A percentile compares a stretch with the other conserved stretches of the same genome.
phyloP scores from a whole-genome alignment of 805 yeast species.

The Spathaspora sp. region DNA sequence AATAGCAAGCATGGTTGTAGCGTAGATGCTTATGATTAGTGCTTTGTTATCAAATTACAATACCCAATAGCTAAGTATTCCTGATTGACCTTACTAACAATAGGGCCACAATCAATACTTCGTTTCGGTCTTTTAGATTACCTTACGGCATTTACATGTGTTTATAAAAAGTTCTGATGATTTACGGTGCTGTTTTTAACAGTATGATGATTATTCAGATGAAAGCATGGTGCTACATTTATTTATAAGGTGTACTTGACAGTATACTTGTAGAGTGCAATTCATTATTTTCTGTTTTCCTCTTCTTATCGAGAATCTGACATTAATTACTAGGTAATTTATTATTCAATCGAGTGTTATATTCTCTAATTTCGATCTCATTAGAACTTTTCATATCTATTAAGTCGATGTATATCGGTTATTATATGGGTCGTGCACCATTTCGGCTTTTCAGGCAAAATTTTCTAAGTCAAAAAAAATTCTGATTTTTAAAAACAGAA shows the following conservation, averaged over 20 bases:
- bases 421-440: not conserved
- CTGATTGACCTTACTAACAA: constrained; percentile 70
- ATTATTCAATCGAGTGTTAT: no score
- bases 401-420: no score
- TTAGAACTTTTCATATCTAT: no score
- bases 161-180: constrained; percentile 28
- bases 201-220: constrained; percentile 32
- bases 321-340: no score
- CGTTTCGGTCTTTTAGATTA: constrained; percentile 74
- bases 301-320: no score
- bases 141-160: constrained; percentile 14
- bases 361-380: not conserved
- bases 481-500: not conserved
- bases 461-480: not conserved
- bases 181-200: constrained; percentile 6
- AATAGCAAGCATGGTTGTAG: not conserved
- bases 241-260: not conserved
- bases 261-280: not conserved
- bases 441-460: no score
- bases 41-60: not conserved
- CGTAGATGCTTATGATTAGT: constrained; percentile 5
- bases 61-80: constrained; percentile 53
- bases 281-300: no score
- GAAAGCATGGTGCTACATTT: constrained; percentile 53
- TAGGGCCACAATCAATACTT: constrained; percentile 66